Percentiles rank a stretch among this genome's conserved stretches.
These are phyloP conservation scores for Pleurotus ostreatus DNA, from an alignment of 768 basidiomycete genomes.

Conservation along the genomic window DNA sequence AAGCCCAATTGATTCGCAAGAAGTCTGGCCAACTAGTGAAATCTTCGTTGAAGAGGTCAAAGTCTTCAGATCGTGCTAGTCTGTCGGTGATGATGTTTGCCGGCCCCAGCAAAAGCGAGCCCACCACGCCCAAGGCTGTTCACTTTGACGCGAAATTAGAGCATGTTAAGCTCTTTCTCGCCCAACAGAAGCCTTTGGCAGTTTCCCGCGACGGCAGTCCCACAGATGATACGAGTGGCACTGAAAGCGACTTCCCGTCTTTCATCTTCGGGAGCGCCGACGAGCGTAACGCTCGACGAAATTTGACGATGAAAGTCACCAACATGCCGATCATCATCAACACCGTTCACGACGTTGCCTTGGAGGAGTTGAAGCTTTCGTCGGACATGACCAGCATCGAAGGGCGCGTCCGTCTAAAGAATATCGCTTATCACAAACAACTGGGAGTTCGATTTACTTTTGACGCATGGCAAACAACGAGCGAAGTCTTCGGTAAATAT, in stretches of 20 bases:
- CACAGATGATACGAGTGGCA: slow-evolving; percentile 74
- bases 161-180: slow-evolving; percentile 90
- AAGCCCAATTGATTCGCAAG: slow-evolving; percentile 66
- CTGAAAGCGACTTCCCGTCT: slow-evolving; percentile 72
- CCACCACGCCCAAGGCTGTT: slow-evolving; percentile 76
- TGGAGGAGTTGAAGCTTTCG: slow-evolving; percentile 54
- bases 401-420: slow-evolving; percentile 78
- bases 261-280: slow-evolving; percentile 53
- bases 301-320: slow-evolving; percentile 56
- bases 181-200: slow-evolving; percentile 92
- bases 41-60: slow-evolving; percentile 78
- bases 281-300: slow-evolving; percentile 24
- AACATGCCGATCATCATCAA: slow-evolving; percentile 57
- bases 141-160: slow-evolving; percentile 92
- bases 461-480: slow-evolving; percentile 94
- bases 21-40: slow-evolving; percentile 94
- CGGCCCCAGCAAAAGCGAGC: slow-evolving; percentile 63
- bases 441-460: slow-evolving; percentile 89
- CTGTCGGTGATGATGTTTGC: slow-evolving; percentile 50
- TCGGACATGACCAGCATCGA: slow-evolving; percentile 50
- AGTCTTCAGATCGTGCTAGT: slow-evolving; percentile 44
- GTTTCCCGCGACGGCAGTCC: slow-evolving; percentile 91
- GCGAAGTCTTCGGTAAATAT: slow-evolving; percentile 83
- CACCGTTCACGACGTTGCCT: slow-evolving; percentile 38
- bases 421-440: slow-evolving; percentile 84